phyloP scores from a whole-genome alignment of 768 basidiomycete genomes.

The Podaxis sp. region DNA sequence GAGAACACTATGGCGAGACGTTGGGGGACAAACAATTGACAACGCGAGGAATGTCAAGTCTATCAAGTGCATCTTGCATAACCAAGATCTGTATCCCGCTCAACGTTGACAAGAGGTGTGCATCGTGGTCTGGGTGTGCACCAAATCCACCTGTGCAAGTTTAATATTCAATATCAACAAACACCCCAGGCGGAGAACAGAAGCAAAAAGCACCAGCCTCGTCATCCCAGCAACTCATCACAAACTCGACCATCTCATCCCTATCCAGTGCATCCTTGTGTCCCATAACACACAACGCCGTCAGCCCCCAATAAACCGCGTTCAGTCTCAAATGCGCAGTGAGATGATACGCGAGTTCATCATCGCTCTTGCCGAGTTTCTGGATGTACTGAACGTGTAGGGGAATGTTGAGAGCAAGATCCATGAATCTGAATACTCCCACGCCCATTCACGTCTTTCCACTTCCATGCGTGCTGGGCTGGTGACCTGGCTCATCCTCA shows the following conservation, averaged over 20 bases:
- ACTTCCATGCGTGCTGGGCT: slow-evolving; percentile 26
- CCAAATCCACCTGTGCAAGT: slow-evolving; percentile 74
- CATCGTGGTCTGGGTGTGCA: slow-evolving; percentile 91
- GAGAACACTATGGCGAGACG: background rate
- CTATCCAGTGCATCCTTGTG: slow-evolving; percentile 73
- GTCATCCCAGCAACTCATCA: slow-evolving; percentile 94
- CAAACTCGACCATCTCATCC: slow-evolving; percentile 83
- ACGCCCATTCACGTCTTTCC: background rate
- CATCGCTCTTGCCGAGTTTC: slow-evolving; percentile 72
- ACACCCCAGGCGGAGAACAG: background rate
- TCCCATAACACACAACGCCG: slow-evolving; percentile 79
- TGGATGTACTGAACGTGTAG: slow-evolving; percentile 76
- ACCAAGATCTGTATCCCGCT: slow-evolving; percentile 91
- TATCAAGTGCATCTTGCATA: slow-evolving; percentile 77
- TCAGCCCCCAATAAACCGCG: slow-evolving; percentile 95
- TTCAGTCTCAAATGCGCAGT: slow-evolving; percentile 93
- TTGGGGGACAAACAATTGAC: slow-evolving; percentile 57
- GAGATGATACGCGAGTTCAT: slow-evolving; percentile 85
- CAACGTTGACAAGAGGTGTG: slow-evolving; percentile 79
- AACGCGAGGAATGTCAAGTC: slow-evolving; percentile 65
- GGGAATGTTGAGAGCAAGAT: slow-evolving; percentile 25
- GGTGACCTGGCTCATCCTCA: slow-evolving; percentile 46
- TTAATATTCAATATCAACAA: background rate
- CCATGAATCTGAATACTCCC: slow-evolving; percentile 1
- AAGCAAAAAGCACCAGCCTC: slow-evolving; percentile 54